Evolutionary conservation across 495 filamentous ascomycete species (phyloP).

Genomic region (Hyaloscypha variabilis): DNA sequence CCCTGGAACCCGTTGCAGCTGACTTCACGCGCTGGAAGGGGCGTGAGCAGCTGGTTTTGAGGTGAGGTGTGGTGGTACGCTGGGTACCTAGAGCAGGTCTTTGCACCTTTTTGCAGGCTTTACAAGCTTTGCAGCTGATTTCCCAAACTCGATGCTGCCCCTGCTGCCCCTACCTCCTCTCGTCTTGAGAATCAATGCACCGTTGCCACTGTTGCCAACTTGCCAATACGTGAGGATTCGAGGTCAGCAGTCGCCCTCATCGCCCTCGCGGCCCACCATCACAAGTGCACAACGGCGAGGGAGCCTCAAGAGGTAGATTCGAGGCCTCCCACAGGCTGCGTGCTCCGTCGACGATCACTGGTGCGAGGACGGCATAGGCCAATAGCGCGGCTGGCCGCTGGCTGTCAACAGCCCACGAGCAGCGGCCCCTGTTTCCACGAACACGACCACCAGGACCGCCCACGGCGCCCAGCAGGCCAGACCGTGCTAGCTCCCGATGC

Average conservation of each 20-base stretch:
- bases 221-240: too few relatives aligned
- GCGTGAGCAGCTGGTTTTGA: background rate
- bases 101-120: too few relatives aligned
- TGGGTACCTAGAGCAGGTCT: background rate
- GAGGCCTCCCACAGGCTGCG: background rate
- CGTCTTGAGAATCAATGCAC: background rate
- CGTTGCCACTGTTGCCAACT: background rate
- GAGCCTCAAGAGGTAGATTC: constrained; percentile 5
- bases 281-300: background rate
- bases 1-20: background rate
- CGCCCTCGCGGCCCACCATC: background rate
- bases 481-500: background rate
- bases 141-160: background rate
- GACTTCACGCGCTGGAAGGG: background rate
- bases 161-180: constrained; percentile 1
- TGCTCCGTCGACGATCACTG: background rate
- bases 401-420: background rate
- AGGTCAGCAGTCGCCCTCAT: background rate
- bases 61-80: background rate
- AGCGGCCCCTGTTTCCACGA: background rate
- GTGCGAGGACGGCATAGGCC: background rate
- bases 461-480: too few relatives aligned
- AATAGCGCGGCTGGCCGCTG: background rate
- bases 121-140: constrained; percentile 10
- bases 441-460: background rate